Evolutionary conservation across 1,284 basidiomycete species (phyloP), one percentile per base, ranked within the genome.

Genomic region (Boletus smithii): DNA sequence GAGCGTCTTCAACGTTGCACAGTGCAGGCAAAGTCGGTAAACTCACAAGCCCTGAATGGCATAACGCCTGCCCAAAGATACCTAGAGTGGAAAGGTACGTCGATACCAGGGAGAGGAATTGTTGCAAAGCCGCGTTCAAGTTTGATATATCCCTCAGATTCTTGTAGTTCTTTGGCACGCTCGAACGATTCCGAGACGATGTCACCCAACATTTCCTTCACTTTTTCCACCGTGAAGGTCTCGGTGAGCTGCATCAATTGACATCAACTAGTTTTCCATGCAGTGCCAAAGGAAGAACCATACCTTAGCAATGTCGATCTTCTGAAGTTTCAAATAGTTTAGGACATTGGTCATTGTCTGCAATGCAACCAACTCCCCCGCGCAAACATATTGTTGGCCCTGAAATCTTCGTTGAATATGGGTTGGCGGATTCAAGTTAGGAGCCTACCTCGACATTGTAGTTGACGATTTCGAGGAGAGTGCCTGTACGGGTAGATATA

Each of bases 1-100:
- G 8, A 11, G n/a, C 13, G 53, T 54, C 54, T 59, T 65, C 26
- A 68, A 37, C 13, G n/a, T 20, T 41, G 26, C 53, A 14, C 34
- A 51, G 16, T 53, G 37, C 49, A 57, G 31, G 33, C 3, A 33
- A 34, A 45, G 40, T 16, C 29, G 31, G 11, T 13, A 34, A 37
- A 48, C 86, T 70, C 65, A 91, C 88, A 93, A 39, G 89, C 88
- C 56, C 92, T 83, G 88, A 95, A 95, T 4, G 92, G 93, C 83
- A 98, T 83, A 42, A 99, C 97, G 68, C 95, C 97, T 26, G 94
- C 93, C 97, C 95, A 95, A 38, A 99, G 81, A 73, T 98, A 98
- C 58, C 92, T 88, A 8, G 95, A 95, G 71, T 99, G 95, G 89
- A 99, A 99, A 10, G 97, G 95, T 10, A 99, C 95, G 61, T 99